Evolutionary conservation across 2,329 filamentous ascomycete genomes (phyloP).

Genomic region (Dactylonectria estremocensis): DNA sequence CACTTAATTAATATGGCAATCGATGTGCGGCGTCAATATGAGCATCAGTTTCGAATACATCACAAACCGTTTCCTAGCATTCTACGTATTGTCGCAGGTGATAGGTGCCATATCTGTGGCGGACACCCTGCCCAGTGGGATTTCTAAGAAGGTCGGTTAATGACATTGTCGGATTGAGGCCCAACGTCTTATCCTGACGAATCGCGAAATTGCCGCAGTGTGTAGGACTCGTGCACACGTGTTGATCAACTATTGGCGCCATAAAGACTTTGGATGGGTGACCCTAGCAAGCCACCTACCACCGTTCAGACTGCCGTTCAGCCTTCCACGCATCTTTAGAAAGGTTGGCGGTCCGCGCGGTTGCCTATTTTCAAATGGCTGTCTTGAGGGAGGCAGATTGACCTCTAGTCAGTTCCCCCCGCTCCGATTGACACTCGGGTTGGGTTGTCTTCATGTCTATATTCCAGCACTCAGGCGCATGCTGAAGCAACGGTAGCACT

Average conservation of each 20-base stretch:
- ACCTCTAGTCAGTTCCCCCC: background rate
- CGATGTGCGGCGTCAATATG: background rate
- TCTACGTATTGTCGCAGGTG: background rate
- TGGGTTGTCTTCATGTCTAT: background rate
- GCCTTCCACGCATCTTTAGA: slow-evolving; percentile 2
- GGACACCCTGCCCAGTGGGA: background rate
- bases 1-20: background rate
- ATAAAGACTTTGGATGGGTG: slow-evolving; percentile 5
- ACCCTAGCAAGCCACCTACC: background rate
- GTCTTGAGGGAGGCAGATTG: slow-evolving; percentile 3
- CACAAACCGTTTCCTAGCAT: background rate
- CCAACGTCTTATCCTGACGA: slow-evolving; percentile 1
- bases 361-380: background rate
- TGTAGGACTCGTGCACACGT: background rate
- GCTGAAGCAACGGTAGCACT: slow-evolving; percentile 8
- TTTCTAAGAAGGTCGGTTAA: background rate
- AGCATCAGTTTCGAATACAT: background rate
- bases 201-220: slow-evolving; percentile 5
- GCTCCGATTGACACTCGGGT: background rate
- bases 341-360: background rate
- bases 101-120: background rate
- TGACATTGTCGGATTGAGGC: background rate
- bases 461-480: slow-evolving; percentile 4
- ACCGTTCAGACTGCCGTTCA: background rate
- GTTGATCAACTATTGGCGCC: slow-evolving; percentile 8